Evolutionary conservation across 2,329 filamentous ascomycete genomes (phyloP), one percentile per base, ranked within the genome.

Genomic region (Claviceps sp.): DNA sequence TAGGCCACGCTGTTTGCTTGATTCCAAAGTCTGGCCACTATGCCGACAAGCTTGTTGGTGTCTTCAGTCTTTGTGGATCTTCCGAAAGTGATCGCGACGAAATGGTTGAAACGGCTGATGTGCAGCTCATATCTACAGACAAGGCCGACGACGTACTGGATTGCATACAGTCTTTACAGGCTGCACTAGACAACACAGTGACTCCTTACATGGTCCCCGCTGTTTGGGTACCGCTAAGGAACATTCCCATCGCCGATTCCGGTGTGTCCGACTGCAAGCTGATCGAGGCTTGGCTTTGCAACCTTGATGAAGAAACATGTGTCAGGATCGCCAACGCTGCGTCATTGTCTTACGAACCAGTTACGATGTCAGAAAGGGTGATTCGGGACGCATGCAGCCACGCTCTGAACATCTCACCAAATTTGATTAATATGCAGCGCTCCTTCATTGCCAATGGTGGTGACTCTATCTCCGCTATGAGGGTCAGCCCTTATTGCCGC

Each of bases 401-500:
- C 34, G 42, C 49, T 38, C 48, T 55, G 17, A 55, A 55, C 17
- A 22, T 53, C 17, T 48, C 51, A 16, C 11, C 38, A 2, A 30
- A 51, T 5, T 22, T 26, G n/a, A 42, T 55, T 24, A 53, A 51
- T 5, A 42, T 55, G 43, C 38, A 55, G 38, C 38, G 49, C 43
- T 55, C 54, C 0, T 55, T 55, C 34, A 55, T 55, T 41, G 51
- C 54, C 3, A 53, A 53, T 38, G 48, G 51, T 34, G 54, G 54
- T 30, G 54, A 55, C 38, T 55, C 53, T 13, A 55, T 55, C 17
- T 55, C 54, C 17, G 54, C 54, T 13, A 55, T 55, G 54, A 44
- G 43, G 30, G 14, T 43, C 26, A 51, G 50, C 13, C 50, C 50
- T 10, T 47, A 47, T 26, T 51, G 50, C 24, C 50, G 50, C 34